phyloP scores from a whole-genome alignment of 208 protist genomes.

The Zelonia costaricensis region DNA sequence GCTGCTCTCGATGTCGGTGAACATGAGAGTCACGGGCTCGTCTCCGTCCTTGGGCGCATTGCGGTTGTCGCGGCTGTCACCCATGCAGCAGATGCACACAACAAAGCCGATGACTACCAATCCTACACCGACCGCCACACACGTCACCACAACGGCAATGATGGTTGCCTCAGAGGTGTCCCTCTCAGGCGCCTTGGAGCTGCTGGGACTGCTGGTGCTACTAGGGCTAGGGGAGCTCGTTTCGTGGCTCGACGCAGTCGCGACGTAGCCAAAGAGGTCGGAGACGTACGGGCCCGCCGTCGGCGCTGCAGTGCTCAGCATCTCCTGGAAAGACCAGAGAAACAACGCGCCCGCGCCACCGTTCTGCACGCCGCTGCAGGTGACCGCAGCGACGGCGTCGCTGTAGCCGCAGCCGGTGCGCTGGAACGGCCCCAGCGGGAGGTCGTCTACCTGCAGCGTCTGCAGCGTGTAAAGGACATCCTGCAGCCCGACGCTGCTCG shows the following conservation, averaged over 20 bases:
- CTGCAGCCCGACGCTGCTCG: not conserved
- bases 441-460: conserved; percentile 7
- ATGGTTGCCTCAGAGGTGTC: not conserved
- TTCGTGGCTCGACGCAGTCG: not conserved
- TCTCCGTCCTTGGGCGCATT: conserved; percentile 49
- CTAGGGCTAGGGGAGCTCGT: not conserved
- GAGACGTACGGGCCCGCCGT: conserved; percentile 6
- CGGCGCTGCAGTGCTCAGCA: not conserved
- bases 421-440: conserved; percentile 16
- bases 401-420: conserved; percentile 4
- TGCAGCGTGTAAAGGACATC: conserved; percentile 5
- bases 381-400: not conserved
- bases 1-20: conserved; percentile 72
- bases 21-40: conserved; percentile 54
- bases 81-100: conserved; percentile 12
- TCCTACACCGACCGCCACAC: not conserved
- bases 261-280: not conserved
- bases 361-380: conserved; percentile 6
- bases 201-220: not conserved
- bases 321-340: conserved; percentile 7
- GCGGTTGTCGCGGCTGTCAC: conserved; percentile 45
- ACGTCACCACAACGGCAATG: conserved; percentile 1
- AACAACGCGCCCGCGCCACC: conserved; percentile 3
- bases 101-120: conserved; percentile 8
- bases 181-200: not conserved